A percentile compares a stretch with the other conserved stretches of the same genome.
Conservation (phyloP, 768 basidiomycete genomes). For the Lentinula sp. region DNA sequence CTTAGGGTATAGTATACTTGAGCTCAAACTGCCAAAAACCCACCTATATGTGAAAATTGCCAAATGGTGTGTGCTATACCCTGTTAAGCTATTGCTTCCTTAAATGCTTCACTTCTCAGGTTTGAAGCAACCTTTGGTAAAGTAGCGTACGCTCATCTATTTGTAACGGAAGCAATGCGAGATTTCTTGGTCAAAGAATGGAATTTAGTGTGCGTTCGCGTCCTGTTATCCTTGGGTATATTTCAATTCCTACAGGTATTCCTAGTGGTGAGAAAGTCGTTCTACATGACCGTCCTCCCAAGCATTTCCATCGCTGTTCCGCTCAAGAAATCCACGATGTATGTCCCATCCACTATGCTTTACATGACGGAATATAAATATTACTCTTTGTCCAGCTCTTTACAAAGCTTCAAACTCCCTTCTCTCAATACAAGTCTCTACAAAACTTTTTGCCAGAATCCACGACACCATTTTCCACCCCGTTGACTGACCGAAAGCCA, state of each 20-base stretch:
- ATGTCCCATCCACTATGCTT: conserved; percentile 10
- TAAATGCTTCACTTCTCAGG: conserved; percentile 33
- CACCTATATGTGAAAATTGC: conserved; percentile 73
- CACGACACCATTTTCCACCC: conserved; percentile 50
- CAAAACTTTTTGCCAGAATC: conserved; percentile 46
- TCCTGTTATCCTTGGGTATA: background rate
- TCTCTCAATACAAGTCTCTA: conserved; percentile 12
- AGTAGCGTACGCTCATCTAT: conserved; percentile 82
- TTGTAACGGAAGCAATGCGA: conserved; percentile 88
- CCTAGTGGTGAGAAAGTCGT: conserved; percentile 72
- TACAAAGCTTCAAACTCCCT: conserved; percentile 28
- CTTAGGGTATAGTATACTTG: conserved; percentile 89
- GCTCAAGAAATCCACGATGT: conserved; percentile 77
- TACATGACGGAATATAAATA: background rate
- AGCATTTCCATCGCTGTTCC: conserved; percentile 69
- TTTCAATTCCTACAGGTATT: background rate
- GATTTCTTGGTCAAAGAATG: conserved; percentile 65
- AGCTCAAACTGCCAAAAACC: conserved; percentile 63
- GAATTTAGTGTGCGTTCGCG: conserved; percentile 61
- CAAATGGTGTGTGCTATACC: conserved; percentile 45
- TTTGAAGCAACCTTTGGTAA: conserved; percentile 81
- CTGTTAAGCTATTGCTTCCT: background rate
- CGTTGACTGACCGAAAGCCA: conserved; percentile 46
- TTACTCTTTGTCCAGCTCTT: conserved; percentile 35
- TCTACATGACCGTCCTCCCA: conserved; percentile 86